Percentiles rank a stretch among this genome's conserved stretches.
These are phyloP conservation scores for Mucor circinelloides DNA, from an alignment of 371 early-diverging fungal species.

Conservation along the genomic window DNA sequence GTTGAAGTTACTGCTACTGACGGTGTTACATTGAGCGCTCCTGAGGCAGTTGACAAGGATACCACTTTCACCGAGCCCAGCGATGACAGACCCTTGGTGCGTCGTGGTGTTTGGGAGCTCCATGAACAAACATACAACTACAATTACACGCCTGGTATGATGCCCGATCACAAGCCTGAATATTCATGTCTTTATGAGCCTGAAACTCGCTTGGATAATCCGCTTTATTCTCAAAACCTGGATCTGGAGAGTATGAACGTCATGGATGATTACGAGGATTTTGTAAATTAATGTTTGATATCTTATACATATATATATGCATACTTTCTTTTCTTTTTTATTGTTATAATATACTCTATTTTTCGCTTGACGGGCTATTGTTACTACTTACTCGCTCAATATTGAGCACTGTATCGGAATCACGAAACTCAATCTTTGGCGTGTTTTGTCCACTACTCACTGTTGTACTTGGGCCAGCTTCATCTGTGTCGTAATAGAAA, in stretches of 20 bases:
- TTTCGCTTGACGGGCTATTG: not conserved
- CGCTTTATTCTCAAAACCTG: constrained; percentile 7
- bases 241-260: constrained; percentile 25
- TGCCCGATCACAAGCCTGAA: constrained; percentile 66
- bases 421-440: not conserved
- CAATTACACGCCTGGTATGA: constrained; percentile 62
- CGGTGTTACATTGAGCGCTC: constrained; percentile 22
- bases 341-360: not conserved
- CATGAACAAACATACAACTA: constrained; percentile 95
- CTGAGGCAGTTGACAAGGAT: constrained; percentile 15
- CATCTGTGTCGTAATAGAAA: constrained; percentile 2
- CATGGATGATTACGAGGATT: constrained; percentile 34
- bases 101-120: constrained; percentile 83
- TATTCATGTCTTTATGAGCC: constrained; percentile 75
- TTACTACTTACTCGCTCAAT: not conserved
- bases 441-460: constrained; percentile 12
- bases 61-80: constrained; percentile 15
- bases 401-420: not conserved
- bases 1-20: constrained; percentile 65
- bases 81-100: constrained; percentile 39
- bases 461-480: constrained; percentile 6
- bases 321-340: not conserved
- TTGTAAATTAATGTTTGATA: constrained; percentile 27
- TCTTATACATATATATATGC: not conserved
- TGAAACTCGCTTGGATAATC: constrained; percentile 37